phyloP scores from a whole-genome alignment of 2,329 filamentous ascomycete species.

The Dryadomyces sulphureus region DNA sequence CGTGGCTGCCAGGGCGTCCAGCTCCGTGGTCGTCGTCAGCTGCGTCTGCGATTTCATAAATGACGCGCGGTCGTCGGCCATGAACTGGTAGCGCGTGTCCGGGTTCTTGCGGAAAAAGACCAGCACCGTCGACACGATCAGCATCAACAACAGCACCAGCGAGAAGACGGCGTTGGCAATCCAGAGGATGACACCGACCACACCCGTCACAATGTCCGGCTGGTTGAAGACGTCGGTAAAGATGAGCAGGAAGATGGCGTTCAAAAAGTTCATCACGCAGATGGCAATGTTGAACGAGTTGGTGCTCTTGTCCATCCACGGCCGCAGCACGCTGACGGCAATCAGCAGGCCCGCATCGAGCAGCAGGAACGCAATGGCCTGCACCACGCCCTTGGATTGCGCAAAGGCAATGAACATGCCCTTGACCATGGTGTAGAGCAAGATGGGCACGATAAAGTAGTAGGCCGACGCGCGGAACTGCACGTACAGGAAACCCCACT shows the following conservation, averaged over 20 bases:
- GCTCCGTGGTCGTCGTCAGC: constrained; percentile 54
- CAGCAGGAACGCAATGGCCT: constrained; percentile 62
- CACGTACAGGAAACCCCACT: constrained; percentile 85
- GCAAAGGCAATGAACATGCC: constrained; percentile 68
- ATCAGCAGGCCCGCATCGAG: constrained; percentile 62
- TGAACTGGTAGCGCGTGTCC: constrained; percentile 74
- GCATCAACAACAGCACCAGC: constrained; percentile 60
- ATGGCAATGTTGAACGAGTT: constrained; percentile 85
- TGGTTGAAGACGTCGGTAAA: constrained; percentile 73
- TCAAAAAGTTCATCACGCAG: constrained; percentile 67
- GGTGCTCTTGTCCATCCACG: constrained; percentile 94
- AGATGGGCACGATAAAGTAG: constrained; percentile 68
- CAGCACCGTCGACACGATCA: constrained; percentile 49
- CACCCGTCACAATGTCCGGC: constrained; percentile 62
- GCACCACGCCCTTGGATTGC: constrained; percentile 50
- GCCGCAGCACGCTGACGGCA: constrained; percentile 56
- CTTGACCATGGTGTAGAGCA: constrained; percentile 62
- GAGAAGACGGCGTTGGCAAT: constrained; percentile 67
- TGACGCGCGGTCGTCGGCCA: constrained; percentile 76
- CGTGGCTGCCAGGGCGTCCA: constrained; percentile 70
- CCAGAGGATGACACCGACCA: constrained; percentile 75
- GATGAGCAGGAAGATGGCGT: constrained; percentile 64
- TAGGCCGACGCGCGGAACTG: constrained; percentile 80
- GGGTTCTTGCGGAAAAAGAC: constrained; percentile 75
- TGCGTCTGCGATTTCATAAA: constrained; percentile 83